Evolutionary conservation across 2,329 filamentous ascomycete species (phyloP).

Genomic region (Calonectria multiphialidica): DNA sequence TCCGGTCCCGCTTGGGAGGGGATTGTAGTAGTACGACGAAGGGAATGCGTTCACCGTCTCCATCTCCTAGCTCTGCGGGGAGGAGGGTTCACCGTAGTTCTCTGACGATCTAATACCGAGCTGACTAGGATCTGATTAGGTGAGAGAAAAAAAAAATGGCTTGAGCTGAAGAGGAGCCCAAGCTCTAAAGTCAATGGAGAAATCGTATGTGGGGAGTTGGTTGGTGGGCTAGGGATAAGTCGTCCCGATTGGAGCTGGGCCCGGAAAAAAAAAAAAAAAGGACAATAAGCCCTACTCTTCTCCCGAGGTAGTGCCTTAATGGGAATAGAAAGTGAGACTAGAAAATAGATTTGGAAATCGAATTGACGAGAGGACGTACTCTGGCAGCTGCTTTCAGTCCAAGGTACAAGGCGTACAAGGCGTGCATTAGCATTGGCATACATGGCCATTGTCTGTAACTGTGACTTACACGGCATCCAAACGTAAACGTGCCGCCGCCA

Average conservation of each 20-base stretch:
- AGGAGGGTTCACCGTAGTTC: slow-evolving; percentile 3
- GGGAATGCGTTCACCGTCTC: neutral
- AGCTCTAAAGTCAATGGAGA: neutral
- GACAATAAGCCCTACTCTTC: neutral
- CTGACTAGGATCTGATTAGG: slow-evolving; percentile 13
- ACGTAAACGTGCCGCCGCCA: slow-evolving; percentile 13
- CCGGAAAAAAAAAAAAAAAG: slow-evolving; percentile 8
- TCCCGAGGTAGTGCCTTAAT: neutral
- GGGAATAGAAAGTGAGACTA: neutral
- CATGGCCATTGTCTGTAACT: neutral
- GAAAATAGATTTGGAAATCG: slow-evolving; percentile 7
- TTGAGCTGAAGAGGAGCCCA: neutral
- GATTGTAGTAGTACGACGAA: neutral
- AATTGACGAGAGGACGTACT: neutral
- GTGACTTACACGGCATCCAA: slow-evolving; percentile 18
- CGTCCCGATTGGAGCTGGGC: slow-evolving; percentile 22
- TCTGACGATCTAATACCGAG: slow-evolving; percentile 6
- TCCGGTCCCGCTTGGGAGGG: slow-evolving; percentile 5
- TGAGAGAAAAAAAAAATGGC: slow-evolving; percentile 2
- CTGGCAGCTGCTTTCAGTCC: too few species aligned
- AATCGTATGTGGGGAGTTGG: slow-evolving; percentile 13
- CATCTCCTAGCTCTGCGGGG: neutral
- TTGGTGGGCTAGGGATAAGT: slow-evolving; percentile 17
- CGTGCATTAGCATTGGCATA: too few species aligned
- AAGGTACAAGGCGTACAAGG: too few species aligned